Evolutionary conservation across 2,329 filamentous ascomycete species (phyloP).

Genomic region (Metarhizium rileyi): DNA sequence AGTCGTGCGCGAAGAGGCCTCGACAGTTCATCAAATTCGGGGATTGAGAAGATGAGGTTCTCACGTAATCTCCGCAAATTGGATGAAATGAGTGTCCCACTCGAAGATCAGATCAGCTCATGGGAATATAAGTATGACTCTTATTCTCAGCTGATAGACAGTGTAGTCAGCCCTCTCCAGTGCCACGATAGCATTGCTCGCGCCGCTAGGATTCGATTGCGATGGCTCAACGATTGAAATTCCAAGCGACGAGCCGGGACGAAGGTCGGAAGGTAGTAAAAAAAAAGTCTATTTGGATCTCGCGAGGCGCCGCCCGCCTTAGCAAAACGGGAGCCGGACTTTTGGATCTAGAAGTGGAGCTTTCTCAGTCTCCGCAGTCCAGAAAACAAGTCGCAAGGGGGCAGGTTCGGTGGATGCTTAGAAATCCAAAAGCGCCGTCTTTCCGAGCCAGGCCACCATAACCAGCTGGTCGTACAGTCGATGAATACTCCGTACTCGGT

Average conservation of each 20-base stretch:
- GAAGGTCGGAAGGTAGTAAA: neutral
- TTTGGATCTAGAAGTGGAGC: slow-evolving; percentile 3
- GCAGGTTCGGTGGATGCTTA: slow-evolving; percentile 6
- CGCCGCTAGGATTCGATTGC: neutral
- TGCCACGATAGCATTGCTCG: neutral
- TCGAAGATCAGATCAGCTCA: neutral
- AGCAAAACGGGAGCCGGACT: neutral
- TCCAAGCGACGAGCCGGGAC: neutral
- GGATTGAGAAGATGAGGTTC: neutral
- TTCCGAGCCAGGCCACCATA: neutral
- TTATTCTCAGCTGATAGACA: too few species aligned
- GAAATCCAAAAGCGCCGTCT: slow-evolving; percentile 6
- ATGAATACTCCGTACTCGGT: too few species aligned
- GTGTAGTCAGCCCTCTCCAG: neutral
- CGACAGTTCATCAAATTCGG: neutral
- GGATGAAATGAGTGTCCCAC: neutral
- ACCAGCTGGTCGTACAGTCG: neutral
- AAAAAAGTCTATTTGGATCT: neutral
- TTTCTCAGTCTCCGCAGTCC: too few species aligned
- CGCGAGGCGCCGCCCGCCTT: neutral
- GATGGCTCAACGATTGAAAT: neutral
- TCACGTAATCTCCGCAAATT: neutral
- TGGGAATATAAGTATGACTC: neutral
- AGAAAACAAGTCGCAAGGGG: slow-evolving; percentile 1
- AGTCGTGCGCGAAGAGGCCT: neutral